phyloP scores from a whole-genome alignment of 306 rosid species.

The Abrus pulchellus region DNA sequence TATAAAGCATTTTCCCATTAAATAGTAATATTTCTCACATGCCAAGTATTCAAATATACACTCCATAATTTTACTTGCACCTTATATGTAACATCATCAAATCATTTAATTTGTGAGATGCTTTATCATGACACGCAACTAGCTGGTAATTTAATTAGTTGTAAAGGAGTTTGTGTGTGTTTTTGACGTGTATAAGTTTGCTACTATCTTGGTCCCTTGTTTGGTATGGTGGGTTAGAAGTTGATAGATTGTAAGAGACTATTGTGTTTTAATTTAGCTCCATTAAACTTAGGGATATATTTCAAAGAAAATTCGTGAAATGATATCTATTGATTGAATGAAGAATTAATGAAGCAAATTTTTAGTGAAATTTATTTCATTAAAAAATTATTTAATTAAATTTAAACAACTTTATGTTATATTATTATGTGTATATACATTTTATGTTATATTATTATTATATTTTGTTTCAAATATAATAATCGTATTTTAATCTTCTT shows the following conservation, averaged over 20 bases:
- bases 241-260: neutral
- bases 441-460: no score
- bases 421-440: no score
- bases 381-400: no score
- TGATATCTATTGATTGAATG: no score
- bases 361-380: no score
- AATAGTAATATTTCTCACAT: neutral
- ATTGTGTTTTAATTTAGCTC: neutral
- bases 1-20: neutral
- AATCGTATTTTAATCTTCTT: no score
- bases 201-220: no score
- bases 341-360: no score
- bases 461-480: no score
- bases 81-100: neutral
- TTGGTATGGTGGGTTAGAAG: neutral
- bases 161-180: neutral
- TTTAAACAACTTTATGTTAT: no score
- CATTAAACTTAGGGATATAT: neutral
- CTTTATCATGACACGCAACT: constrained; percentile 25
- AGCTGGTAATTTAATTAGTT: neutral
- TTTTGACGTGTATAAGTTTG: neutral
- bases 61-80: neutral
- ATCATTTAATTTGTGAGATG: constrained; percentile 4
- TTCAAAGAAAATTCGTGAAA: no score
- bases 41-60: neutral